Evolutionary conservation across 2,329 filamentous ascomycete species (phyloP).

Genomic region (Aphanoascus verrucosus): DNA sequence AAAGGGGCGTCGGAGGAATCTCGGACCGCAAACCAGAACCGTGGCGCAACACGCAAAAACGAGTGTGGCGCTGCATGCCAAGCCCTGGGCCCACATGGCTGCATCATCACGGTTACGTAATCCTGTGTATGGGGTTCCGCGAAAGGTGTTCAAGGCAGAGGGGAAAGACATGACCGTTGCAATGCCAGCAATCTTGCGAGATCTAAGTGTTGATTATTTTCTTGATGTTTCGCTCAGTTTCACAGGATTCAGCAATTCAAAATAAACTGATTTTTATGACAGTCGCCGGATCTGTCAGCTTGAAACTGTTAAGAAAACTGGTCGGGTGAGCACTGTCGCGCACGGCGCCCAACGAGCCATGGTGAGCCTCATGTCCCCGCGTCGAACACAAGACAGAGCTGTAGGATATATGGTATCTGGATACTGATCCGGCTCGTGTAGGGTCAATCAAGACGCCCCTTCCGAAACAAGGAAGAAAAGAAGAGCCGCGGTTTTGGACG

Average conservation of each 20-base stretch:
- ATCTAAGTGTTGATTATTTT: not conserved
- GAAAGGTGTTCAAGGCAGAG: constrained; percentile 3
- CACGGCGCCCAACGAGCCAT: constrained; percentile 8
- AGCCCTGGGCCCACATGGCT: constrained; percentile 4
- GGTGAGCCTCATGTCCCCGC: not conserved
- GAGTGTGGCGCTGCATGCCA: constrained; percentile 1
- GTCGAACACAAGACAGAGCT: not conserved
- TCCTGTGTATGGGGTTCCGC: not conserved
- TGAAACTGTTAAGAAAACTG: not conserved
- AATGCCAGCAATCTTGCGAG: no score
- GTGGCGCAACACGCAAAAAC: not conserved
- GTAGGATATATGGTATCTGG: not conserved
- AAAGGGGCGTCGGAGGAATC: not conserved
- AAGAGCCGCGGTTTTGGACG: constrained; percentile 35
- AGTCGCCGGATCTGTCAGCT: not conserved
- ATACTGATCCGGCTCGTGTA: constrained; percentile 14
- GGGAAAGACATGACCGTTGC: constrained; percentile 3
- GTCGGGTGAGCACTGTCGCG: constrained; percentile 4
- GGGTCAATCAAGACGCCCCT: constrained; percentile 37
- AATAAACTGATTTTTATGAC: not conserved
- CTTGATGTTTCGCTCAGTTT: not conserved
- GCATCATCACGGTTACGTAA: constrained; percentile 13
- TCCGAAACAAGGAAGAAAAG: constrained; percentile 30
- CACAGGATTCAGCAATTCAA: not conserved
- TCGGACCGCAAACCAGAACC: not conserved